A percentile compares a stretch with the other conserved stretches of the same genome.
These are phyloP conservation scores for Fomitopsis serialis DNA, from an alignment of 768 basidiomycete genomes.

Conservation along the genomic window DNA sequence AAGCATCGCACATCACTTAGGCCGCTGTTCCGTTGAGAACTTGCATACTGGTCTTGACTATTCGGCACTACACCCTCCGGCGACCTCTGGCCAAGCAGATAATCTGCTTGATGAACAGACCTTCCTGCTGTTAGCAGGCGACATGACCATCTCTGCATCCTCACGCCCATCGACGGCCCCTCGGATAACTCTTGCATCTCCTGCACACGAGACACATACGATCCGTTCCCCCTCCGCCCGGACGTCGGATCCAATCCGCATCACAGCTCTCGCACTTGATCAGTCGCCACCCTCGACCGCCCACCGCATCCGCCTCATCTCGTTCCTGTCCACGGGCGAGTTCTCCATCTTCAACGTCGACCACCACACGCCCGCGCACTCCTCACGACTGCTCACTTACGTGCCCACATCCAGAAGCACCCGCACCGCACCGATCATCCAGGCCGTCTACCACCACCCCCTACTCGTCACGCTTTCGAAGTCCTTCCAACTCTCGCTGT, in stretches of 20 bases:
- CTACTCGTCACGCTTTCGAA: slow-evolving; percentile 68
- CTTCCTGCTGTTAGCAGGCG: slow-evolving; percentile 55
- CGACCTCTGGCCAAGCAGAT: not conserved
- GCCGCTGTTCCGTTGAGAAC: slow-evolving; percentile 49
- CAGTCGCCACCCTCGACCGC: slow-evolving; percentile 54
- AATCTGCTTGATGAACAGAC: slow-evolving; percentile 11
- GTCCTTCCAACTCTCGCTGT: slow-evolving; percentile 65
- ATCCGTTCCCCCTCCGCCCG: slow-evolving; percentile 39
- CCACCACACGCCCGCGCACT: slow-evolving; percentile 35
- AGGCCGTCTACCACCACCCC: slow-evolving; percentile 75
- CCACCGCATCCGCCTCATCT: slow-evolving; percentile 40
- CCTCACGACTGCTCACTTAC: slow-evolving; percentile 41
- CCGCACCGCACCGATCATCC: slow-evolving; percentile 44
- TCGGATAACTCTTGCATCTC: slow-evolving; percentile 32
- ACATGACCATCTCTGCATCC: slow-evolving; percentile 54
- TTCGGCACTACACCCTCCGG: not conserved
- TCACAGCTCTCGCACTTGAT: slow-evolving; percentile 69
- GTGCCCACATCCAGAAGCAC: slow-evolving; percentile 34
- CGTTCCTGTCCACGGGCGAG: slow-evolving; percentile 66
- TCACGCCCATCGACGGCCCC: slow-evolving; percentile 29
- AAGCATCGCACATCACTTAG: slow-evolving; percentile 29
- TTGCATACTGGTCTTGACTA: not conserved
- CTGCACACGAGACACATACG: slow-evolving; percentile 29
- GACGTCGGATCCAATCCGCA: slow-evolving; percentile 27
- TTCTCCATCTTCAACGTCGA: slow-evolving; percentile 56